phyloP scores from a whole-genome alignment of 208 protist species.

The Crithidia expoeki region DNA sequence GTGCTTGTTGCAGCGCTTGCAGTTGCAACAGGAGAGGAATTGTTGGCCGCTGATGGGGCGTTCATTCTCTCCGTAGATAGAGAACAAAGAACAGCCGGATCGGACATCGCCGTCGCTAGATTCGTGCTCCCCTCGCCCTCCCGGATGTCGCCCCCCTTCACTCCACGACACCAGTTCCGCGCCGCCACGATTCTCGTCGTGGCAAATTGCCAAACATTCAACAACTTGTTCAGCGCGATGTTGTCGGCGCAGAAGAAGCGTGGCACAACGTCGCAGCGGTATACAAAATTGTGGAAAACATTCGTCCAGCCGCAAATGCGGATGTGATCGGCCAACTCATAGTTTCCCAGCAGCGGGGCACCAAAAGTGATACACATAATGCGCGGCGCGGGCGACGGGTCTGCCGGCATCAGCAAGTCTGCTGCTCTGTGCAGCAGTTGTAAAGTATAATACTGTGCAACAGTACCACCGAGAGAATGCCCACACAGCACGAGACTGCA shows the following conservation, averaged over 20 bases:
- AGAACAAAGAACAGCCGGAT: neutral
- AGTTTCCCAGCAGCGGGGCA: conserved; percentile 74
- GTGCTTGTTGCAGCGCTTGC: too few relatives aligned
- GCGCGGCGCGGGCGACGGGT: conserved; percentile 26
- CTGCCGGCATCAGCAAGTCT: conserved; percentile 29
- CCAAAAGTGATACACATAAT: conserved; percentile 76
- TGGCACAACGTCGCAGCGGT: conserved; percentile 74
- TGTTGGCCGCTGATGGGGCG: neutral
- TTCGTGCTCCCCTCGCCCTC: neutral
- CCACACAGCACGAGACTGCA: conserved; percentile 79
- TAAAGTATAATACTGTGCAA: conserved; percentile 69
- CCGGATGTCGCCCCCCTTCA: neutral
- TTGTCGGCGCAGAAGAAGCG: conserved; percentile 67
- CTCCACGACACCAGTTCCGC: conserved; percentile 25
- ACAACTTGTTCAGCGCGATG: conserved; percentile 44
- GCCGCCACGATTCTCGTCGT: conserved; percentile 9
- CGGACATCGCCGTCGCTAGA: neutral
- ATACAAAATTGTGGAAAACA: conserved; percentile 78
- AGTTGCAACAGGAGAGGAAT: too few relatives aligned
- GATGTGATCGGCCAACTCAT: conserved; percentile 61
- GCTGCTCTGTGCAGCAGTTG: conserved; percentile 47
- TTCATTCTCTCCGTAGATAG: neutral
- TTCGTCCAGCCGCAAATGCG: conserved; percentile 49
- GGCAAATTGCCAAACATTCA: conserved; percentile 22
- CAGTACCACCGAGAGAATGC: conserved; percentile 78